These are phyloP conservation scores for Aurantiochytrium sp. DNA, from an alignment of 108 stramenopile species.

Conservation along the genomic window DNA sequence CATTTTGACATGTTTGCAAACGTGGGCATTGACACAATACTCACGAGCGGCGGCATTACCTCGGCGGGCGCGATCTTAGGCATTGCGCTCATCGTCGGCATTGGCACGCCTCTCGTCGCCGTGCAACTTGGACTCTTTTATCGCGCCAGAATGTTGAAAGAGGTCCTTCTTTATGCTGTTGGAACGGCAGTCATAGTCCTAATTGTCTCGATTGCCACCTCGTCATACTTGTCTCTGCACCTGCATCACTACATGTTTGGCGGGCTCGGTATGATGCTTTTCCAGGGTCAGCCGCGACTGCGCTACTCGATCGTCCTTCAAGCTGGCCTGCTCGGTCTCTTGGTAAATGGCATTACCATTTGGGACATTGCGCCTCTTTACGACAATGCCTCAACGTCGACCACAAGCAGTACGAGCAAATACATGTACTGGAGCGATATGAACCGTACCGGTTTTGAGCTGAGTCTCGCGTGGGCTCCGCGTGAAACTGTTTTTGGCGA, in stretches of 20 bases:
- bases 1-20: neutral
- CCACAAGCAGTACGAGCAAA: neutral
- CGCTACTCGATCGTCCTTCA: neutral
- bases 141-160: neutral
- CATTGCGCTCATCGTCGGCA: neutral
- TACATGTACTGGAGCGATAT: neutral
- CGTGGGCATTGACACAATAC: neutral
- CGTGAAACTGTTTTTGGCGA: neutral
- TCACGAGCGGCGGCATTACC: neutral
- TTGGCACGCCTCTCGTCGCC: neutral
- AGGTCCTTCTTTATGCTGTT: neutral
- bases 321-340: neutral
- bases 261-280: neutral
- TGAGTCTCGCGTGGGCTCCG: neutral
- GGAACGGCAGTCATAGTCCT: neutral
- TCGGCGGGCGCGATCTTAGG: neutral
- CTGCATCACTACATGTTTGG: slow-evolving; percentile 7
- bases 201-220: neutral
- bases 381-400: neutral
- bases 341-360: neutral
- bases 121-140: neutral
- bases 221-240: neutral
- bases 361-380: slow-evolving; percentile 12
- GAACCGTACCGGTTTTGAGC: neutral
- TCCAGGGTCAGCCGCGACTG: slow-evolving; percentile 2